These are phyloP conservation scores for Albophoma yamanashiensis DNA, from an alignment of 2,329 filamentous ascomycete genomes.

Conservation along the genomic window DNA sequence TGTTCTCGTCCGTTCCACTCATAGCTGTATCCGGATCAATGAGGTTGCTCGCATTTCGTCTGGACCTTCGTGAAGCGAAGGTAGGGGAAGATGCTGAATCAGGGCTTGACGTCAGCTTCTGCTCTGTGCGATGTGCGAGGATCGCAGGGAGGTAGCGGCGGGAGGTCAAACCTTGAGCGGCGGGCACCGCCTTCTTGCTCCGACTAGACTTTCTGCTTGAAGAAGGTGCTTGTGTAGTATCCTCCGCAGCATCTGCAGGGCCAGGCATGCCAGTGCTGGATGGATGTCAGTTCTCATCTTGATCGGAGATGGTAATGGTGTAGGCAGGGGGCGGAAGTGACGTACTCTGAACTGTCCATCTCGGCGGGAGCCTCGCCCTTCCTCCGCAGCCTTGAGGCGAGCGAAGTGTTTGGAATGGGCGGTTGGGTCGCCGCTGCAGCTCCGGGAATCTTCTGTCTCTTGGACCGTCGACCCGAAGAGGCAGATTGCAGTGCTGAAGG, in stretches of 20 bases:
- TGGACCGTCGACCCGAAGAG: constrained; percentile 49
- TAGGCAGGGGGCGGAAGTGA: constrained; percentile 1
- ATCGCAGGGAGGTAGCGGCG: neutral
- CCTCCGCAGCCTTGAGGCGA: constrained; percentile 36
- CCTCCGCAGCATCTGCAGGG: constrained; percentile 51
- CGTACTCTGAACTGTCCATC: constrained; percentile 67
- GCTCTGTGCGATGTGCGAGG: neutral
- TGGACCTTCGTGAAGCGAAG: constrained; percentile 34
- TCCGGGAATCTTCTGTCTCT: constrained; percentile 58
- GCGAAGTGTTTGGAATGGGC: constrained; percentile 14
- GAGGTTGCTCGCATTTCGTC: constrained; percentile 41
- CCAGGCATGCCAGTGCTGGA: constrained; percentile 24
- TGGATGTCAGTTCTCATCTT: constrained; percentile 4
- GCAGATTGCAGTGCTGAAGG: constrained; percentile 14
- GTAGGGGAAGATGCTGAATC: constrained; percentile 23
- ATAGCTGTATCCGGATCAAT: constrained; percentile 57
- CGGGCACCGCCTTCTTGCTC: constrained; percentile 52
- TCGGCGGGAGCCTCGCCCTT: constrained; percentile 50
- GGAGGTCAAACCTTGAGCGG: constrained; percentile 22
- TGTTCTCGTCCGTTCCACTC: constrained; percentile 55
- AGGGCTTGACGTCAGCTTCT: constrained; percentile 7
- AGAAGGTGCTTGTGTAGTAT: constrained; percentile 45
- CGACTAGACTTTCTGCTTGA: constrained; percentile 65
- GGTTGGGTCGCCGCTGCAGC: constrained; percentile 24
- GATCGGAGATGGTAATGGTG: neutral